Evolutionary conservation across 108 stramenopile genomes (phyloP).

Genomic region (Skeletonema tropicum): DNA sequence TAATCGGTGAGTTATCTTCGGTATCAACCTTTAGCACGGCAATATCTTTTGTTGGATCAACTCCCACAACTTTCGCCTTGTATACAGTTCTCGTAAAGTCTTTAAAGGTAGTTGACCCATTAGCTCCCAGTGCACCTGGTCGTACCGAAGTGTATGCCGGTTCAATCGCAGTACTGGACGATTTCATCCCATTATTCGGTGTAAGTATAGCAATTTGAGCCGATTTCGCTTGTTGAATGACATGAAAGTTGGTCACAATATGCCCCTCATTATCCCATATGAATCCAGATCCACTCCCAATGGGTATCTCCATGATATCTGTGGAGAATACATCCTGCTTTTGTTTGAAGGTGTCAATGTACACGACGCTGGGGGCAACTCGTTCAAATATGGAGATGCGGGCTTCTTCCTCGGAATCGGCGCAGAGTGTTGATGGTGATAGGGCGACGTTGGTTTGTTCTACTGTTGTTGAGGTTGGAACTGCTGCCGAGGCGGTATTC

Average conservation of each 20-base stretch:
- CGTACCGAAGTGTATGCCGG: background rate
- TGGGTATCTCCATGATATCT: constrained; percentile 44
- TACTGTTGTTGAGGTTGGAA: background rate
- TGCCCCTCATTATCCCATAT: constrained; percentile 76
- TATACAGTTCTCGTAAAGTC: constrained; percentile 24
- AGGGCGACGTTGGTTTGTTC: background rate
- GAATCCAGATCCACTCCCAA: constrained; percentile 81
- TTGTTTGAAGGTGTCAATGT: constrained; percentile 55
- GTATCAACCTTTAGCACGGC: constrained; percentile 88
- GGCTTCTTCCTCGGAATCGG: constrained; percentile 47
- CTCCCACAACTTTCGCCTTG: constrained; percentile 83
- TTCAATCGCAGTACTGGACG: background rate
- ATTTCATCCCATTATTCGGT: background rate
- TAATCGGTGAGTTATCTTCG: constrained; percentile 47
- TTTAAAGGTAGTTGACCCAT: background rate
- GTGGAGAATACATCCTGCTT: constrained; percentile 21
- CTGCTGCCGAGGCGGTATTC: background rate
- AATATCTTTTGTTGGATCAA: constrained; percentile 93
- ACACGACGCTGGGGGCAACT: constrained; percentile 67
- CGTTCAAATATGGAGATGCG: constrained; percentile 59
- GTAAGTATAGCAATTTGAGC: background rate
- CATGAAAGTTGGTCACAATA: constrained; percentile 91
- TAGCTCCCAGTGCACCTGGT: background rate
- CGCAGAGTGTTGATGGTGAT: background rate
- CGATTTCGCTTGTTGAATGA: constrained; percentile 42